phyloP scores from a whole-genome alignment of 2,329 filamentous ascomycete genomes.

The Claviceps purpurea region DNA sequence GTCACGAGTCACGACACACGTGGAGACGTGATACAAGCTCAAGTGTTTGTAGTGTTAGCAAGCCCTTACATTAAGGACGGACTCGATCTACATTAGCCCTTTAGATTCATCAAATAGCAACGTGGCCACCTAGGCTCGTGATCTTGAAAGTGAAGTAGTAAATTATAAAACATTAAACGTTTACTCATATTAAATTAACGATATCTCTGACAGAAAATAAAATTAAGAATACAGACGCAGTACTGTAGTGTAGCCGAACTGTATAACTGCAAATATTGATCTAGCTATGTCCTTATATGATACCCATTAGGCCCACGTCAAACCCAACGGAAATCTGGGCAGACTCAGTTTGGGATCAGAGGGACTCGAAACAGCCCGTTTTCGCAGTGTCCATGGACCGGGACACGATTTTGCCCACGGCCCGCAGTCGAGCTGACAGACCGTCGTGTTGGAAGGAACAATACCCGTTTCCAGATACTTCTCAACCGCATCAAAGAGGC shows the following conservation, averaged over 20 bases:
- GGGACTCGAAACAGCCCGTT: not conserved
- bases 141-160: too few relatives aligned
- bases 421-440: constrained; percentile 7
- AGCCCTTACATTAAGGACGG: not conserved
- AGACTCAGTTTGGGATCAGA: too few relatives aligned
- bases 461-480: constrained; percentile 17
- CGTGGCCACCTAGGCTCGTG: too few relatives aligned
- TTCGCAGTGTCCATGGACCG: not conserved
- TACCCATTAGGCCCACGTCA: not conserved
- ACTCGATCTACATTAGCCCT: not conserved
- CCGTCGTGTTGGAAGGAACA: constrained; percentile 12
- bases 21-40: not conserved
- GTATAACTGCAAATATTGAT: not conserved
- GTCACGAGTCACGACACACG: too few relatives aligned
- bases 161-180: too few relatives aligned
- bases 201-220: too few relatives aligned
- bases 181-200: too few relatives aligned
- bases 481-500: constrained; percentile 11
- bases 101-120: too few relatives aligned
- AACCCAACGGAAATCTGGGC: not conserved
- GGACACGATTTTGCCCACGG: constrained; percentile 9
- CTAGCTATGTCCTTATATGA: not conserved
- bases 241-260: not conserved
- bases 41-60: not conserved
- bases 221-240: too few relatives aligned